Base-by-base conservation (phyloP, 805 yeast species). In the Scheffersomyces spartinae region DNA sequence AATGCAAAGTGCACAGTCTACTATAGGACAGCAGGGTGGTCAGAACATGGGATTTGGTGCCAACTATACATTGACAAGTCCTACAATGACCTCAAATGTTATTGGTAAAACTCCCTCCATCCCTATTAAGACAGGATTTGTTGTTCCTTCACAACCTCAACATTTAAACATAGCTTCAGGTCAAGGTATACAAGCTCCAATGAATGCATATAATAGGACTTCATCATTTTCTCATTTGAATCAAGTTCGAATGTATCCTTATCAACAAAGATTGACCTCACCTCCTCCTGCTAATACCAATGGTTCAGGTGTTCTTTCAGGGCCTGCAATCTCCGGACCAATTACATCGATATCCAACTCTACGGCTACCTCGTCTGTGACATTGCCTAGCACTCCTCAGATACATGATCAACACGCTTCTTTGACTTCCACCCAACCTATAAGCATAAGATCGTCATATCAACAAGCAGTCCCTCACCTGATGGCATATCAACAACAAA, bases 161-260 rank as follows among this genome's bases (percentile, higher is more conserved):
- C 31, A 11, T 21, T 26, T 3, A 21, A 21, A 21, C 8, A 26
- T 32, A 7, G 23, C 6, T 21, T 21, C 7, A n/a, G n/a, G n/a
- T n/a, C n/a, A n/a, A n/a, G n/a, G n/a, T n/a, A n/a, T n/a, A n/a
- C n/a, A n/a, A n/a, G n/a, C n/a, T n/a, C n/a, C n/a, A n/a, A n/a
- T n/a, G n/a, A n/a, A n/a, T n/a, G n/a, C n/a, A n/a, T n/a, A n/a
- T n/a, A n/a, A n/a, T n/a, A n/a, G n/a, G n/a, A n/a, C n/a, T n/a
- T n/a, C n/a, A n/a, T n/a, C n/a, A n/a, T n/a, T n/a, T n/a, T n/a
- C n/a, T 21, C 47, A 40, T 25, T 36, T 47, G 27, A 46, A 33
- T 18, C 57, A 52, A 27, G 53, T 52, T 29, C 27, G 64, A 23
- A 40, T 49, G 26, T 63, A 53, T 35, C 57, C 58, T 3, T 56